phyloP scores from a whole-genome alignment of 352 stramenopile species.

The Globisporangium okanoganense region DNA sequence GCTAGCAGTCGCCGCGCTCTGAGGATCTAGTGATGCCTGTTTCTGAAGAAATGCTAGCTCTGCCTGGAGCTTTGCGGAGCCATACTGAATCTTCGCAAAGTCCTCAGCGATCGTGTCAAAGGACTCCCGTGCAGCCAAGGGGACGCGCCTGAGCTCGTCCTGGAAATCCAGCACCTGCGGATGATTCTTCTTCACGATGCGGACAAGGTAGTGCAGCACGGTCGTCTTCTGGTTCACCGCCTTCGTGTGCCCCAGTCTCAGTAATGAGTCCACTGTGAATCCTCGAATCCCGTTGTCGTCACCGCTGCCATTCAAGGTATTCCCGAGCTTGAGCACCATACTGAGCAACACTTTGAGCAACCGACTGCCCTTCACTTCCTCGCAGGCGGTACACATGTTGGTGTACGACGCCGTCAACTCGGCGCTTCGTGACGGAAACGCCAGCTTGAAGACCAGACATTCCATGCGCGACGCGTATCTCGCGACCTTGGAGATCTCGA shows the following conservation, averaged over 20 bases:
- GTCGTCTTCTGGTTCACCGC: constrained; percentile 97
- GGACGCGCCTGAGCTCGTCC: constrained; percentile 83
- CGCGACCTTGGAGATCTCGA: constrained; percentile 80
- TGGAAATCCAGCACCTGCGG: constrained; percentile 90
- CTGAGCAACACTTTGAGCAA: constrained; percentile 93
- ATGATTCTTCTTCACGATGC: constrained; percentile 95
- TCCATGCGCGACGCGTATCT: constrained; percentile 64
- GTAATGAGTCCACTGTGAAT: constrained; percentile 95
- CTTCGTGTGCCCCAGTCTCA: constrained; percentile 93
- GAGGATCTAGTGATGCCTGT: constrained; percentile 11
- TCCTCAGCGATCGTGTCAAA: constrained; percentile 69
- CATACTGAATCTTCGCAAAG: constrained; percentile 52
- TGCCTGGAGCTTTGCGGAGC: constrained; percentile 35
- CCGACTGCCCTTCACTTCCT: constrained; percentile 92
- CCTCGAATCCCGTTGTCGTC: constrained; percentile 87
- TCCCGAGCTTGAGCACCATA: constrained; percentile 97
- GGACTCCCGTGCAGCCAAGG: constrained; percentile 77
- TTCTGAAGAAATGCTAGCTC: constrained; percentile 51
- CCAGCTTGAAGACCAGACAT: constrained; percentile 79
- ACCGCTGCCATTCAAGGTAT: constrained; percentile 93
- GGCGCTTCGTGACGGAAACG: constrained; percentile 62
- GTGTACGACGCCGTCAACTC: constrained; percentile 81
- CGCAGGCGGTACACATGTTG: constrained; percentile 87
- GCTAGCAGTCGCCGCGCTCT: constrained; percentile 12
- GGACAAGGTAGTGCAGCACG: constrained; percentile 97